Evolutionary conservation across 2,329 filamentous ascomycete species (phyloP), one percentile per base, ranked within the genome.

Genomic region (Aspergillus sergii): DNA sequence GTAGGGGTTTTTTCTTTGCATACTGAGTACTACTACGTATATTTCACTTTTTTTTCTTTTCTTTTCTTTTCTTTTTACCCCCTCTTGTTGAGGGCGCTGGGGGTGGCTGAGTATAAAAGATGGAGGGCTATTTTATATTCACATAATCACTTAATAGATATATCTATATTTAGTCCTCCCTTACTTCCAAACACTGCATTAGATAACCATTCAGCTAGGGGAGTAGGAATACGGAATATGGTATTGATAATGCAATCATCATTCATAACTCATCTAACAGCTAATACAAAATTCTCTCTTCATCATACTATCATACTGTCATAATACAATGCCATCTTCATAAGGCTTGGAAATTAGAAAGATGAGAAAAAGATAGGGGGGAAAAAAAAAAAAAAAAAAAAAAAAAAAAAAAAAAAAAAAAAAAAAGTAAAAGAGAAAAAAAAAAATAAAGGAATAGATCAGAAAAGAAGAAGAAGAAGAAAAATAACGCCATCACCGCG

Each of bases 181-280:
- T 41, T 41, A 9, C 19, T 36, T 14, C 14, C 12, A 2, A 36
- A 36, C 12, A 36, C 5, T 36, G 34, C 5, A 14, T 36, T 36
- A 16, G 34, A 36, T 36, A 36, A 14, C 2, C 6, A 7, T 36
- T 7, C 5, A 14, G 14, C 12, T 36, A 36, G 14, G 14, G 34
- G 14, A 7, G 14, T 6, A 16, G 32, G 14, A 8, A 16, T 7
- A 12, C 11, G 32, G 2, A 34, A 34, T 34, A 34, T 34, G 32
- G 12, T 34, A 34, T 12, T 34, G 12, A 28, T 34, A 62, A 48
- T 46, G 30, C 51, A 53, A 48, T 55, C 51, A 48, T 59, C 60
- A 66, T 62, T 66, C 64, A 66, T 66, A 53, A 63, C 45, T 68
- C 66, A 64, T 67, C 59, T 57, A 62, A 58, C 58, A 46, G 55